These are phyloP conservation scores for Pyronema omphalodes DNA, from an alignment of 495 filamentous ascomycete genomes.

Conservation along the genomic window DNA sequence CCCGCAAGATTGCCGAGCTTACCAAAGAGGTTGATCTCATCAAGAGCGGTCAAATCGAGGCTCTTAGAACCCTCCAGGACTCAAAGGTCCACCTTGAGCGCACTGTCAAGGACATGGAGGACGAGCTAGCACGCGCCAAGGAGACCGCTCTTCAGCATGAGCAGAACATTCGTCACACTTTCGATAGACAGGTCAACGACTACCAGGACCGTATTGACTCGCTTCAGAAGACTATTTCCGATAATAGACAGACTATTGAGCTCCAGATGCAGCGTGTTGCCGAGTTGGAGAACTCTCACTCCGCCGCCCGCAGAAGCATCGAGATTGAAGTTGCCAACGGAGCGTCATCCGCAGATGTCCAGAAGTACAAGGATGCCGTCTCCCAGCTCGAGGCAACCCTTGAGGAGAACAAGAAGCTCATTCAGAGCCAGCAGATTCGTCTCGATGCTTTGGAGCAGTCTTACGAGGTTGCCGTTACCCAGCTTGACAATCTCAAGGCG, in stretches of 20 bases:
- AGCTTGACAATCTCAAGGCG: constrained; percentile 28
- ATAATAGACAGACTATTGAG: constrained; percentile 54
- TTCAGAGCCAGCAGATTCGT: constrained; percentile 18
- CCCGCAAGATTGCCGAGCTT: constrained; percentile 50
- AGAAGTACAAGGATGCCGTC: constrained; percentile 12
- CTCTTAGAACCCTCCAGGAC: constrained; percentile 51
- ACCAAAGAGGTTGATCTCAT: constrained; percentile 54
- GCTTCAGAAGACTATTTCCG: constrained; percentile 57
- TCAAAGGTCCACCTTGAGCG: constrained; percentile 55
- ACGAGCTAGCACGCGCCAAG: constrained; percentile 27
- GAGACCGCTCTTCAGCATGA: constrained; percentile 23
- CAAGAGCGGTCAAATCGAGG: constrained; percentile 53
- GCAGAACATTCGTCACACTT: constrained; percentile 23
- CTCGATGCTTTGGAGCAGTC: constrained; percentile 18
- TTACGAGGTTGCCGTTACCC: constrained; percentile 20
- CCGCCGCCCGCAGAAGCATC: constrained; percentile 39
- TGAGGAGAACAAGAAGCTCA: constrained; percentile 20
- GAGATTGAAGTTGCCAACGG: constrained; percentile 25
- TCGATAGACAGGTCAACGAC: constrained; percentile 34
- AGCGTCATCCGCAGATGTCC: constrained; percentile 7
- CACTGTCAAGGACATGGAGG: constrained; percentile 55
- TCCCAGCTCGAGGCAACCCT: constrained; percentile 14
- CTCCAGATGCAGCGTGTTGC: constrained; percentile 43
- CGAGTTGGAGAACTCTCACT: constrained; percentile 46
- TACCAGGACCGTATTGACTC: constrained; percentile 48